A percentile compares a stretch with the other conserved stretches of the same genome.
These are phyloP conservation scores for Mrakia gelida DNA, from an alignment of 768 basidiomycete genomes.

Conservation along the genomic window DNA sequence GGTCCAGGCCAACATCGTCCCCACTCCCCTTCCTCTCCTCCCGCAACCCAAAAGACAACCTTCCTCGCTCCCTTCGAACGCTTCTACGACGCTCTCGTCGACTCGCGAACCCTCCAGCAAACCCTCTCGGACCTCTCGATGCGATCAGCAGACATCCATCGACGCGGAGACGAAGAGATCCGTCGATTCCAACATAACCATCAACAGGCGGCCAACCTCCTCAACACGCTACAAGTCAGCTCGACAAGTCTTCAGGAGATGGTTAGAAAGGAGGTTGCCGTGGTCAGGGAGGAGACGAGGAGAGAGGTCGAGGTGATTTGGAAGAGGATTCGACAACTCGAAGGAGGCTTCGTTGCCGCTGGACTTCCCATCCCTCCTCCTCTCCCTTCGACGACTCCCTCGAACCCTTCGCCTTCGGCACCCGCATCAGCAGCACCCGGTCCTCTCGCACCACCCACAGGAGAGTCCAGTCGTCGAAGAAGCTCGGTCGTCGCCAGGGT, in stretches of 20 bases:
- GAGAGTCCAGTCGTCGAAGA: no score
- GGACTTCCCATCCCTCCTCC: conserved; percentile 18
- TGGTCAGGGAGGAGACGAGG: conserved; percentile 25
- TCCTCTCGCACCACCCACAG: no score
- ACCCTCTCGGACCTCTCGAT: conserved; percentile 60
- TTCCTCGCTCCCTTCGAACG: conserved; percentile 77
- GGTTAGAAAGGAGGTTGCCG: conserved; percentile 28
- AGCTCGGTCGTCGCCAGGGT: no score
- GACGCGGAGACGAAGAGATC: conserved; percentile 11
- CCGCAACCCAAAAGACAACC: conserved; percentile 47
- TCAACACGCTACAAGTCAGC: conserved; percentile 31
- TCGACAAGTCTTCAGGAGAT: conserved; percentile 28
- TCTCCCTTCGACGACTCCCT: neutral
- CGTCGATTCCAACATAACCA: conserved; percentile 19
- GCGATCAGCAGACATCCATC: neutral
- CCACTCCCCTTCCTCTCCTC: neutral
- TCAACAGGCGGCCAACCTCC: conserved; percentile 8
- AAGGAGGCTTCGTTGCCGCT: neutral
- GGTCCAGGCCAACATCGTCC: neutral
- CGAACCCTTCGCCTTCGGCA: no score
- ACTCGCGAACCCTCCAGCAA: conserved; percentile 69
- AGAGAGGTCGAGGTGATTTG: conserved; percentile 16
- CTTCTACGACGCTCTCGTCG: conserved; percentile 79
- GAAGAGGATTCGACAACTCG: conserved; percentile 12
- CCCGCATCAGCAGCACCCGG: no score